Base-by-base conservation (phyloP, 257 asterid genomes). In the Gentiana dahurica region DNA sequence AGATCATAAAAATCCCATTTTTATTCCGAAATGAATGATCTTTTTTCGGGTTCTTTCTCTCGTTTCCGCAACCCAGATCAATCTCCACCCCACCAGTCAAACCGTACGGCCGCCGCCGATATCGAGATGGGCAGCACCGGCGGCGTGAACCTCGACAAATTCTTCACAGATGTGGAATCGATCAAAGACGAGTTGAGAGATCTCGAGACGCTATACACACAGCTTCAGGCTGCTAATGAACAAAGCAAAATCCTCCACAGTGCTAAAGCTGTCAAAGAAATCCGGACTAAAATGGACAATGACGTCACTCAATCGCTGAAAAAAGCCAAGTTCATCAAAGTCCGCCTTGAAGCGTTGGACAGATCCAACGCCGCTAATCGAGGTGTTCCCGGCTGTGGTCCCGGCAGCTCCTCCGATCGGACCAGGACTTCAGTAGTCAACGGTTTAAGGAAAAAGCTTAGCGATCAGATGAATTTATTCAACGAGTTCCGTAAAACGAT, bases 101-200 rank as follows among this genome's bases (percentile, higher is more conserved):
- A 43, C 7, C 46, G 46, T 7, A 15, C n/a, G 2, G 12, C 6
- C 47, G 61, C n/a, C 4, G 12, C 6, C 47, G 61, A 57, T 36
- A 48, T 64, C 44, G 62, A 64, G 68, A 64, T 64, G 68, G 39
- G 45, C 7, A 47, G 1, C 34, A 47, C 68, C 15, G 64, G 58
- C 24, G 62, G 62, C 0, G 85, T 73, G 34, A 80, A 86, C 55
- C 85, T 86, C 3, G 85, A 80, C 66, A 75, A 81, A 24, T 88
- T 85, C 67, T 87, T 87, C 64, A 76, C 71, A 38, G 88, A 82
- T 3, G 95, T 88, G 1, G 91, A 85, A 36, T 74, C 81, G 4
- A 65, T 85, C 50, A 82, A 85, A 58, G 88, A 85, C 24, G 86
- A 80, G 70, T 79, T 85, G 34, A 64, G 62, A 54, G 85, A 74